A percentile compares a stretch with the other conserved stretches of the same genome.
Conservation (phyloP, 1,284 basidiomycete species). For the Phylloporus sp. region DNA sequence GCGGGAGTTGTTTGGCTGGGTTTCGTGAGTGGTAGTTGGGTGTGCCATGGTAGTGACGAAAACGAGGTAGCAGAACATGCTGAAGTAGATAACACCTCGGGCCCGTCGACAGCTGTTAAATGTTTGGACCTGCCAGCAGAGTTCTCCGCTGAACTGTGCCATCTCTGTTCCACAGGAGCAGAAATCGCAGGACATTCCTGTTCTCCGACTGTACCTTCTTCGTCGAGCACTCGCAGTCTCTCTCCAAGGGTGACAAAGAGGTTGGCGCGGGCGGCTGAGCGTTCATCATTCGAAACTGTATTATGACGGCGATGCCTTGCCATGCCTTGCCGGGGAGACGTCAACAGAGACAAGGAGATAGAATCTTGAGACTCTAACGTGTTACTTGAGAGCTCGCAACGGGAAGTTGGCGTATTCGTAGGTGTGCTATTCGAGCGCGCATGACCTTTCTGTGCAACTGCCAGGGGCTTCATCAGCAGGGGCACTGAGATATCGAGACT, state of each 20-base stretch:
- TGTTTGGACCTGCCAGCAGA: slow-evolving; percentile 52
- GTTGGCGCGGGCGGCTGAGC: slow-evolving; percentile 66
- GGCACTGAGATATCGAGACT: slow-evolving; percentile 66
- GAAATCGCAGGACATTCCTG: slow-evolving; percentile 57
- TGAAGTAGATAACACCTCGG: slow-evolving; percentile 61
- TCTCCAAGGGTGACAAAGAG: slow-evolving; percentile 65
- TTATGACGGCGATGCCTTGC: slow-evolving; percentile 68
- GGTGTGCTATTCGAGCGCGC: slow-evolving; percentile 81
- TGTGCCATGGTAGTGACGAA: slow-evolving; percentile 46
- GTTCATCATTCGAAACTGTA: slow-evolving; percentile 77
- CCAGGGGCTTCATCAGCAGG: slow-evolving; percentile 67
- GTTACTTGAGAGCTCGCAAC: slow-evolving; percentile 73
- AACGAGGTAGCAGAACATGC: slow-evolving; percentile 65
- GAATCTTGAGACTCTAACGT: slow-evolving; percentile 51
- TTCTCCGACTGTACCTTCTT: slow-evolving; percentile 61
- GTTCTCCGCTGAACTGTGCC: slow-evolving; percentile 60
- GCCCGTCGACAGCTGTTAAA: slow-evolving; percentile 59
- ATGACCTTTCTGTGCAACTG: slow-evolving; percentile 69
- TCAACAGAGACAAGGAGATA: slow-evolving; percentile 41
- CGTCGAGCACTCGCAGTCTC: slow-evolving; percentile 65
- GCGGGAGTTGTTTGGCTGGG: slow-evolving; percentile 29
- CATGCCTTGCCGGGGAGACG: slow-evolving; percentile 52
- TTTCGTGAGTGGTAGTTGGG: slow-evolving; percentile 29
- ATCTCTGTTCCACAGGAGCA: slow-evolving; percentile 51
- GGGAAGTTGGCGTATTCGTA: slow-evolving; percentile 70